Percentiles rank a stretch among this genome's conserved stretches.
Conservation (phyloP, 768 basidiomycete species). For the Phylloporus rhodoxanthus region DNA sequence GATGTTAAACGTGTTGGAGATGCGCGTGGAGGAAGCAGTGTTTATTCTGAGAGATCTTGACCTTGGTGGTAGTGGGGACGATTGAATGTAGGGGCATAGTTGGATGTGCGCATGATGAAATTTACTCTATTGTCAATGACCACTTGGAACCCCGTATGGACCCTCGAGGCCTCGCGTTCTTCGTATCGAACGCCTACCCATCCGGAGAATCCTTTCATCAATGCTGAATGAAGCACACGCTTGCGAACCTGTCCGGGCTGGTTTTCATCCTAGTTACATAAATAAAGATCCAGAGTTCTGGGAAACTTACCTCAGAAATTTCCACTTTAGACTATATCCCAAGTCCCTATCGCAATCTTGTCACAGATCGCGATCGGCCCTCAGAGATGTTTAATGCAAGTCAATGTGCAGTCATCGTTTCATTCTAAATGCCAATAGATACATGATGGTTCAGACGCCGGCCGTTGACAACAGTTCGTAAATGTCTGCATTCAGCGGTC, state of each 20-base stretch:
- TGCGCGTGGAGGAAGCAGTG: constrained; percentile 81
- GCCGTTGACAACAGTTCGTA: neutral
- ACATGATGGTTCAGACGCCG: neutral
- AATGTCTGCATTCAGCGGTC: neutral
- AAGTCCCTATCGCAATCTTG: too few relatives aligned
- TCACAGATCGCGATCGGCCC: neutral
- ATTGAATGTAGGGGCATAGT: constrained; percentile 42
- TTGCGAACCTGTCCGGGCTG: too few relatives aligned
- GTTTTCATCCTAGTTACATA: too few relatives aligned
- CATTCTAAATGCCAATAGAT: neutral
- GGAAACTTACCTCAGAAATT: too few relatives aligned
- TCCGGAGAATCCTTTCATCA: too few relatives aligned
- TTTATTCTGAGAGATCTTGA: constrained; percentile 84
- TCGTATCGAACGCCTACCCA: too few relatives aligned
- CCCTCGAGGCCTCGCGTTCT: too few relatives aligned
- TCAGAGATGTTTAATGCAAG: too few relatives aligned
- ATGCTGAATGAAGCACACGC: too few relatives aligned
- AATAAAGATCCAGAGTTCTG: too few relatives aligned
- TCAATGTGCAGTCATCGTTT: neutral
- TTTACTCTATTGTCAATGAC: neutral
- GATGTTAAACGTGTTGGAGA: constrained; percentile 74
- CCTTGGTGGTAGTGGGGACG: constrained; percentile 43
- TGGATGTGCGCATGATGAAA: constrained; percentile 9
- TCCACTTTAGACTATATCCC: too few relatives aligned
- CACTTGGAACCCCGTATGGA: too few relatives aligned